These are phyloP conservation scores for Marvania coccoides DNA, from an alignment of 139 green algal genomes.

Conservation along the genomic window DNA sequence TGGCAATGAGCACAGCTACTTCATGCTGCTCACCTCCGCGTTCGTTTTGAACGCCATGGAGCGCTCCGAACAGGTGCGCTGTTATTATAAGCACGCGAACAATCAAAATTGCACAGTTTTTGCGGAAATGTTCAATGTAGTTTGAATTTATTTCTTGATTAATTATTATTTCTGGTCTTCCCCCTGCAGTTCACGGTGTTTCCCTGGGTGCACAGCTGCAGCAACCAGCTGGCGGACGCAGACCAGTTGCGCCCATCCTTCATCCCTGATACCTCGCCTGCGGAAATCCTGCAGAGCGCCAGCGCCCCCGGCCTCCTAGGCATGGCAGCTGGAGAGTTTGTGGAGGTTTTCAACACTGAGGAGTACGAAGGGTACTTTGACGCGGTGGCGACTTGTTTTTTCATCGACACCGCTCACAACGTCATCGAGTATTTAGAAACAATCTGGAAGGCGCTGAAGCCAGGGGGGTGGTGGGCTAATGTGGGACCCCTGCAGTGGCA, in stretches of 20 bases:
- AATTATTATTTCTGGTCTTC: not conserved
- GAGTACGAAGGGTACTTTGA: constrained; percentile 69
- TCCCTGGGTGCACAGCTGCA: constrained; percentile 64
- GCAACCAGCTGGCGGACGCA: constrained; percentile 61
- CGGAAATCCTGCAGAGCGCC: constrained; percentile 26
- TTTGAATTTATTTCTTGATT: not conserved
- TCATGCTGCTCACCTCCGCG: constrained; percentile 85
- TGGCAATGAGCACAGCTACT: constrained; percentile 96
- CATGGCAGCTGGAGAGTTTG: constrained; percentile 97
- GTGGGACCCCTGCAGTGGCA: constrained; percentile 94
- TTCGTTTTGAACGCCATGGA: constrained; percentile 83
- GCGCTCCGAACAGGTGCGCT: constrained; percentile 14
- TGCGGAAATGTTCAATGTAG: no score
- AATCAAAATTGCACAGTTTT: no score
- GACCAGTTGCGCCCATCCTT: constrained; percentile 69
- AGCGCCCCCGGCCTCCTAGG: constrained; percentile 49
- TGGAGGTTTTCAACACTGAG: constrained; percentile 65
- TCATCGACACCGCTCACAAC: constrained; percentile 98
- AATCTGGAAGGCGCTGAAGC: constrained; percentile 40
- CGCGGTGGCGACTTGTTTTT: constrained; percentile 91
- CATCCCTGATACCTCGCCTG: constrained; percentile 63
- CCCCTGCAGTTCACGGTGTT: constrained; percentile 49
- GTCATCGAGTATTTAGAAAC: constrained; percentile 91
- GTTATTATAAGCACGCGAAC: no score
- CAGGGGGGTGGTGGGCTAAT: constrained; percentile 83